phyloP scores from a whole-genome alignment of 441 rosid genomes.

The Populus hybrid region DNA sequence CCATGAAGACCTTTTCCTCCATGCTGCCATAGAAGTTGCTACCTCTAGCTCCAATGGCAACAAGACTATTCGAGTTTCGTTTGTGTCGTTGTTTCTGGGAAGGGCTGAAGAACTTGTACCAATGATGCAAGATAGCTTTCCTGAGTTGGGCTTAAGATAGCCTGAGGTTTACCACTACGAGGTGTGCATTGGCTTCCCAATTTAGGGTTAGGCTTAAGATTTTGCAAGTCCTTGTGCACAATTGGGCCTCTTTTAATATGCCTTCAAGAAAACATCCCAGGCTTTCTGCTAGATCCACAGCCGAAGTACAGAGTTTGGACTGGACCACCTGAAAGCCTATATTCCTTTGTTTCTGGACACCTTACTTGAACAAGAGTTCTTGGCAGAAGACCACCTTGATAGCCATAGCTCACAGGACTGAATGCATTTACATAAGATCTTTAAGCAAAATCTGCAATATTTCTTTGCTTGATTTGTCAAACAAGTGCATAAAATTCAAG shows the following conservation, averaged over 20 bases:
- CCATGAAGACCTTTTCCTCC: conserved; percentile 40
- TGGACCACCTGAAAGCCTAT: neutral
- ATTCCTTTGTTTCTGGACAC: neutral
- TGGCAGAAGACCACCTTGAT: neutral
- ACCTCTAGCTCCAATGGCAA: neutral
- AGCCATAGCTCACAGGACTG: neutral
- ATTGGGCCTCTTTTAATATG: neutral
- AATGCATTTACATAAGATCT: neutral
- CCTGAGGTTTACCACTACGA: neutral
- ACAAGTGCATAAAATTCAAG: no score
- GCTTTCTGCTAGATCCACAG: neutral
- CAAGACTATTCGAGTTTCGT: conserved; percentile 35
- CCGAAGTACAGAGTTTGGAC: neutral
- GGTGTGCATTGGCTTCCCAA: neutral
- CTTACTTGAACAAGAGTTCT: neutral
- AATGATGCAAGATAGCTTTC: conserved; percentile 26
- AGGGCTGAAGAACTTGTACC: conserved; percentile 30
- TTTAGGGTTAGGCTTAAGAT: neutral
- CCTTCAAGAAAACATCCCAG: no score
- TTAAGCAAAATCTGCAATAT: neutral
- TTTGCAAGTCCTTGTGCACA: neutral
- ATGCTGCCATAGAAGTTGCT: neutral
- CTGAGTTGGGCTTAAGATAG: conserved; percentile 29
- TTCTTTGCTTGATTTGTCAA: neutral
- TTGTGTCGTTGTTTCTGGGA: conserved; percentile 42